phyloP scores from a whole-genome alignment of 139 green algal genomes.

The Yamagishiella unicocca region DNA sequence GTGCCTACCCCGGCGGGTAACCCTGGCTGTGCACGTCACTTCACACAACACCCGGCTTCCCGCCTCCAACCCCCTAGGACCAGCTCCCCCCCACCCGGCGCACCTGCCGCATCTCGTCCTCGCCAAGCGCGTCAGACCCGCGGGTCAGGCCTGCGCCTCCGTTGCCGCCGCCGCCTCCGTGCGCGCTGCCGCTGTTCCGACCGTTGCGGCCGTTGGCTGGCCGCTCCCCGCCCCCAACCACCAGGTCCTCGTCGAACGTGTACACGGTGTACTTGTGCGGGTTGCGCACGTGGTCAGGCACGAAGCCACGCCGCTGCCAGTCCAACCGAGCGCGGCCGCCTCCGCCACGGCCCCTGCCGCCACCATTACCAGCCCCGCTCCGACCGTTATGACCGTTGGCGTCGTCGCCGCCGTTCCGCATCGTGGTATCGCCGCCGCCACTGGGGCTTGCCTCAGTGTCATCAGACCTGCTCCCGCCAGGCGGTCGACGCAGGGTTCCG shows the following conservation, averaged over 20 bases:
- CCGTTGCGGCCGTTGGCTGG: neutral
- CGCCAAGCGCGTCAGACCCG: neutral
- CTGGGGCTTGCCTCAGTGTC: neutral
- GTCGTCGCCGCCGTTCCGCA: neutral
- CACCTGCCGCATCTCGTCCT: constrained; percentile 35
- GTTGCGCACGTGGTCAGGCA: constrained; percentile 56
- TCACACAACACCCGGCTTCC: no score
- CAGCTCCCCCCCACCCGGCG: no score
- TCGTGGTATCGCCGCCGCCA: neutral
- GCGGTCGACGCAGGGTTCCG: no score
- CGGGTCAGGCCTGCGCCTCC: no score
- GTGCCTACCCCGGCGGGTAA: no score
- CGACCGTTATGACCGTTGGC: neutral
- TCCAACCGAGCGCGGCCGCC: constrained; percentile 18
- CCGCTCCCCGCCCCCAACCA: constrained; percentile 27
- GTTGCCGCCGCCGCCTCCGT: neutral
- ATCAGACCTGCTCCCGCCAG: neutral
- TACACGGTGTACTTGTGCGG: constrained; percentile 59
- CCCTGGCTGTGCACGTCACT: no score
- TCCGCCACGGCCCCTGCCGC: neutral
- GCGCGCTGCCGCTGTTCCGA: neutral
- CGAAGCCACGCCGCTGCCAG: constrained; percentile 31
- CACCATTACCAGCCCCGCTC: neutral
- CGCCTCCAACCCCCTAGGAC: no score
- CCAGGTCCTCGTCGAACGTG: constrained; percentile 46